A percentile compares a stretch with the other conserved stretches of the same genome.
Conservation (phyloP, 257 asterid species). For the Sherardia arvensis region DNA sequence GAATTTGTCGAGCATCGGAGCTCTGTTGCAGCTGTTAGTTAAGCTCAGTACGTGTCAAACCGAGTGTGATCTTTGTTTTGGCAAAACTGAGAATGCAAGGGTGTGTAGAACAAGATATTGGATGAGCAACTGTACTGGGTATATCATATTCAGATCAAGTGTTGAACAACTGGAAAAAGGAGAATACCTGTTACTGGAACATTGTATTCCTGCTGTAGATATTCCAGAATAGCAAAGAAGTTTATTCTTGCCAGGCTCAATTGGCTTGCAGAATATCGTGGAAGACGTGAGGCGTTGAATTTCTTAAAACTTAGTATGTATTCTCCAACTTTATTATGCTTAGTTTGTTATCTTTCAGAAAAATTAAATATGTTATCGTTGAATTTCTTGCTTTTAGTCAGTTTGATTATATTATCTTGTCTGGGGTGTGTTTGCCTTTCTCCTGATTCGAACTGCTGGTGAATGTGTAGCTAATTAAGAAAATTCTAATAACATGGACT, state of each 20-base stretch:
- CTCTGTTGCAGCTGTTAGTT: conserved; percentile 25
- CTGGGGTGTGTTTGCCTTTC: neutral
- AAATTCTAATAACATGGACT: neutral
- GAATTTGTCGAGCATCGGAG: conserved; percentile 27
- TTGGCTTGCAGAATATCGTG: neutral
- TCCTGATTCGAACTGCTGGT: neutral
- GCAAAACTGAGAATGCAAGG: conserved; percentile 6
- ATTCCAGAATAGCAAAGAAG: conserved; percentile 3
- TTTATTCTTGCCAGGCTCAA: neutral
- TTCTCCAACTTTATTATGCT: conserved; percentile 1
- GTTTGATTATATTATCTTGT: neutral
- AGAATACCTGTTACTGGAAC: neutral
- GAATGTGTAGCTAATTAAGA: neutral
- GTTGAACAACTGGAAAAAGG: neutral
- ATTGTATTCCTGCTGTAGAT: neutral
- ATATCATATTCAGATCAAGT: conserved; percentile 6
- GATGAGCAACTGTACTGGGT: conserved; percentile 9
- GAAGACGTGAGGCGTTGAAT: neutral
- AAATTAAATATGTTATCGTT: neutral
- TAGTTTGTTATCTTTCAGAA: neutral
- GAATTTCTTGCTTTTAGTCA: neutral
- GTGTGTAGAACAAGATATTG: conserved; percentile 5
- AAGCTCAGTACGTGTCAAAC: conserved; percentile 16
- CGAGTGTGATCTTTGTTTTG: neutral
- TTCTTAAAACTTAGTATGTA: neutral